Evolutionary conservation across 2,329 filamentous ascomycete species (phyloP), one percentile per base, ranked within the genome.

Genomic region (Phyllosticta capitalensis): DNA sequence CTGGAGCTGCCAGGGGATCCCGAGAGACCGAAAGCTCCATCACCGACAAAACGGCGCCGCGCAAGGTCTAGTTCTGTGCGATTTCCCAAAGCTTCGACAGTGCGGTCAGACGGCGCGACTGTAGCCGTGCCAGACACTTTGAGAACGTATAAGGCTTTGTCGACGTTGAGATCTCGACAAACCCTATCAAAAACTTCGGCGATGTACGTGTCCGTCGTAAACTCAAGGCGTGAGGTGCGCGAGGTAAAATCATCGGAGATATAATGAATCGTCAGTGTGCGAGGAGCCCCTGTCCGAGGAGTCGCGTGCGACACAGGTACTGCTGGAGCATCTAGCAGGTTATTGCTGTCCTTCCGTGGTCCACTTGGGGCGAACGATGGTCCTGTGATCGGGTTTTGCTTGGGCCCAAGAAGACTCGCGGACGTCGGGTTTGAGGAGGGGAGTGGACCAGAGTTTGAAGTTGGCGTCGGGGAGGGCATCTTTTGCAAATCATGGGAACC

Each of bases 171-270:
- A 72, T 89, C 89, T 50, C 85, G 83, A 70, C 89, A 94, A 2
- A 89, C 86, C 64, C 85, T 79, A 67, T 92, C 89, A 56, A 92
- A 83, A 26, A 94, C 84, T 70, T 94, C 89, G 51, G 87, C 88
- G 52, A 94, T 83, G 69, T 92, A 94, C 28, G 86, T 92, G 65
- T 92, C 88, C 0, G 88, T 90, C 0, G 87, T 92, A 52, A 90
- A 88, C 63, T 89, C 84, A 19, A 92, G 76, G 1, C 85, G 86
- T 22, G 90, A 81, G 75, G 85, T 84, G 67, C 87, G 86, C 0
- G 75, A 75, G n/a, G 87, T 86, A 53, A 88, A 83, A 9, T 87
- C 81, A 5, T 84, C 78, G 67, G 91, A 87, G 0, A 84, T 81
- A 64, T 90, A 88, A 69, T 90, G 86, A 54, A 92, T 82, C 14